These are phyloP conservation scores for Trametes sp. DNA, from an alignment of 1,284 basidiomycete genomes.

Conservation along the genomic window DNA sequence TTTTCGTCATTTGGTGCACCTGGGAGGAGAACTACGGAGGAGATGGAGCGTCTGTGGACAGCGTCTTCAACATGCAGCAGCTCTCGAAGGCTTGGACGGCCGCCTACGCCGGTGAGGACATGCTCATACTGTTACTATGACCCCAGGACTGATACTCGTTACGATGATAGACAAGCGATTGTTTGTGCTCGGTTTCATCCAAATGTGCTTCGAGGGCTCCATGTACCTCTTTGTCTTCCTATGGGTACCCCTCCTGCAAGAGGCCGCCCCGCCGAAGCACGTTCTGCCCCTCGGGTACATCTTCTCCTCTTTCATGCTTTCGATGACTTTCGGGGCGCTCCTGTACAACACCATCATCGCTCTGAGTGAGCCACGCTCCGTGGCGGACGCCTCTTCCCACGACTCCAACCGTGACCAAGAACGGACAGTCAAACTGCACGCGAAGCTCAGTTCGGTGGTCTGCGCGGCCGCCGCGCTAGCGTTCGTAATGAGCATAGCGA, in stretches of 20 bases:
- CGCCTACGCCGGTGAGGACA: constrained; percentile 57
- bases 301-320: constrained; percentile 80
- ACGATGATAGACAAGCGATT: constrained; percentile 59
- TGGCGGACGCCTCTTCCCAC: constrained; percentile 24
- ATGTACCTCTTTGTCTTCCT: constrained; percentile 87
- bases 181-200: constrained; percentile 72
- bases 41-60: constrained; percentile 43
- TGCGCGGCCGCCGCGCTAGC: constrained; percentile 67
- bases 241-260: constrained; percentile 79
- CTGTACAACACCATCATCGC: constrained; percentile 66
- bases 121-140: neutral
- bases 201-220: constrained; percentile 81
- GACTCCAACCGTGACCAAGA: constrained; percentile 34
- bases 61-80: constrained; percentile 58
- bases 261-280: constrained; percentile 48
- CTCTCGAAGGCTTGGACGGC: constrained; percentile 64
- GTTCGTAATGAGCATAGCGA: constrained; percentile 60
- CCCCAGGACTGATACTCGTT: constrained; percentile 10
- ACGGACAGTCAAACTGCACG: constrained; percentile 62
- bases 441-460: constrained; percentile 70
- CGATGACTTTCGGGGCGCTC: constrained; percentile 80
- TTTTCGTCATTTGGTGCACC: constrained; percentile 59
- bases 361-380: constrained; percentile 34
- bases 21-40: constrained; percentile 78
- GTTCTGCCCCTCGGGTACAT: constrained; percentile 75